Base-by-base conservation (phyloP, 176 grass and related monocot genomes). In the Poa pratensis region DNA sequence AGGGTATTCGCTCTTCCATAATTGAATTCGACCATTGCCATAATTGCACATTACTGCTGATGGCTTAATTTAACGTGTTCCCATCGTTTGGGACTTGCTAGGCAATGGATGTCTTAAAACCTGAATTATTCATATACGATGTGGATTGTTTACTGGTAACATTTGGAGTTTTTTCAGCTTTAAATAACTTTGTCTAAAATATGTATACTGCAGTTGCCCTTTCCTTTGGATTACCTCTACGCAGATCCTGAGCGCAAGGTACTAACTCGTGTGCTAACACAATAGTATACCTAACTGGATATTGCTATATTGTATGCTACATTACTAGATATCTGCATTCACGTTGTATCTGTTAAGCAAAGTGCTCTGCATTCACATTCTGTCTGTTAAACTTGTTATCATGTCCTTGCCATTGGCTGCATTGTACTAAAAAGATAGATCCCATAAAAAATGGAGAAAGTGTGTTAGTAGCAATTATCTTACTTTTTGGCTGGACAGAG, bases 241-340 rank as follows among this genome's bases (percentile, higher is more conserved):
- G 93, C 96, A 61, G 96, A 98, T 84, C 91, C 91, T 73, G 89
- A 89, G 48, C 84, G 91, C 42, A 94, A 95, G 96, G 96, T 98
- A 60, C 76, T 86, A 28, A 69, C 66, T 80, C 3, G 5, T 3
- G 0, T 24, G 37, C 28, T 74, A 27, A 12, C 10, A 3, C 20
- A 57, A 66, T 74, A 70, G 40, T 42, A n/a, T 79, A 58, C 24
- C 28, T 77, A 53, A 53, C 61, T 69, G 17, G 63, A 82, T 86
- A 40, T 64, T 72, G n/a, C 11, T 19, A 17, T 80, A 50, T 23
- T 69, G 9, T 62, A 62, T 68, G 27, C 18, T 74, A 67, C 13
- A 68, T 48, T 48, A 3, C 45, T 49, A 46, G n/a, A 48, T 72
- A 79, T 14, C 63, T 46, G 13, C 45, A 18, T 78, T 23, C 24